Evolutionary conservation across 768 basidiomycete genomes (phyloP), one percentile per base, ranked within the genome.

Genomic region (Infundibulicybe gibba): DNA sequence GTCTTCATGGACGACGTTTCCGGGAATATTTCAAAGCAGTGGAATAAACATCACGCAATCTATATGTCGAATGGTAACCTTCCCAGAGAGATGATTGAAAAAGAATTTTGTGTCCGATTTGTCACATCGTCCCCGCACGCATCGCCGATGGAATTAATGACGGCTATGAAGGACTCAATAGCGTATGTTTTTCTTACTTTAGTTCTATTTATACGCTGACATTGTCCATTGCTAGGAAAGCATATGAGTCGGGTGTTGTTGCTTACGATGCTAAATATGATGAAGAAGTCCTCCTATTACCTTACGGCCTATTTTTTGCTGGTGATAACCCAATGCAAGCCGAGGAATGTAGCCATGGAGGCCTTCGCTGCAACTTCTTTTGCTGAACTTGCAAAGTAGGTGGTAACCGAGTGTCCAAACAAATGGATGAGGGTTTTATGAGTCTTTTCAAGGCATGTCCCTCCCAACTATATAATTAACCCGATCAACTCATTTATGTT

Each of bases 251-350:
- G 4, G 39, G 48, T 1, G 35, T 61, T 10, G 50, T 51, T n/a
- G 44, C 49, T 2, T 66, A 55, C 37, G 60, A 67, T 40, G 43
- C 52, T 20, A 56, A 57, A 25, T 8, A 49, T 21, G 3, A 57
- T 1, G 49, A 60, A 14, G 53, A 63, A 19, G 54, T 67, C 15
- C 40, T 61, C 30, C 37, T 68, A 0, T 45, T 51, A 0, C 63
- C 53, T 0, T 67, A 61, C 25, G 30, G 35, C 0, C 48, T 65
- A 0, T 50, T 66, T 12, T 19, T 60, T 3, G 39, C 53, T 0
- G 54, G 60, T 4, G 61, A 71, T 47, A 71, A 70, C 25, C 69
- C 62, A 0, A 67, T 68, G 69, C 69, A 69, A 17, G 58, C 65
- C 0, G 63, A 70, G 32, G 55, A 60, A 10, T 67, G 61, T 39